Evolutionary conservation across 2,329 filamentous ascomycete species (phyloP), one percentile per base, ranked within the genome.

Genomic region (Aspergillus proliferans): DNA sequence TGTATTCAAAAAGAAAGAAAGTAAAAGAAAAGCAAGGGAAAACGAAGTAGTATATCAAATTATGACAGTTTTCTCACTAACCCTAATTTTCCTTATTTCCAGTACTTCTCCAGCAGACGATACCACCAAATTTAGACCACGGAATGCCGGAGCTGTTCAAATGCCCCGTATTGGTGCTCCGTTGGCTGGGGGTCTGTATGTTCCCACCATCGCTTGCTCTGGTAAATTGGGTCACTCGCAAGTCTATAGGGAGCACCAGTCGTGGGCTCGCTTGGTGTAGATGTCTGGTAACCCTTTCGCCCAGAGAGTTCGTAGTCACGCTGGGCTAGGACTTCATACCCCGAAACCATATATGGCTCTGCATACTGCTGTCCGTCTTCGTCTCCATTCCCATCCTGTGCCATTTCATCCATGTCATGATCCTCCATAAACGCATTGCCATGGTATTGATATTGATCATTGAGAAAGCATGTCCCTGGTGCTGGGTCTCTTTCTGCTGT

Each of bases 341-440:
- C 90, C 6, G 82, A 85, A 43, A 81, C 68, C 80, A 95, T 94
- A 69, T 95, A 95, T 0, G 89, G 89, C 68, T 94, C 88, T 36
- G 80, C 82, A 52, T 80, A 76, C 42, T 67, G 54, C 61, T 70
- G 18, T 57, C 58, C 45, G 52, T 58, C 48, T 22, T 36, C 48
- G 52, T 54, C 43, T 14, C 45, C 52, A 24, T 40, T 45, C 8
- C 44, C 19, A 10, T 61, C 61, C 49, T 55, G 62, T 30, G 57
- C 24, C 33, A 49, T 52, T 41, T 55, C 64, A 10, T 63, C 53
- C 81, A 78, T 81, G 68, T 79, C 76, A 33, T 19, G 18, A 19
- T 40, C 38, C 18, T 22, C 38, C 38, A 22, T 10, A 6, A 21
- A 40, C 4, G 18, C 19, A 19, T 40, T 40, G 18, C 3, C 19